A percentile compares a stretch with the other conserved stretches of the same genome.
phyloP scores from a whole-genome alignment of 2,329 filamentous ascomycete species.

The Grosmannia serpens region DNA sequence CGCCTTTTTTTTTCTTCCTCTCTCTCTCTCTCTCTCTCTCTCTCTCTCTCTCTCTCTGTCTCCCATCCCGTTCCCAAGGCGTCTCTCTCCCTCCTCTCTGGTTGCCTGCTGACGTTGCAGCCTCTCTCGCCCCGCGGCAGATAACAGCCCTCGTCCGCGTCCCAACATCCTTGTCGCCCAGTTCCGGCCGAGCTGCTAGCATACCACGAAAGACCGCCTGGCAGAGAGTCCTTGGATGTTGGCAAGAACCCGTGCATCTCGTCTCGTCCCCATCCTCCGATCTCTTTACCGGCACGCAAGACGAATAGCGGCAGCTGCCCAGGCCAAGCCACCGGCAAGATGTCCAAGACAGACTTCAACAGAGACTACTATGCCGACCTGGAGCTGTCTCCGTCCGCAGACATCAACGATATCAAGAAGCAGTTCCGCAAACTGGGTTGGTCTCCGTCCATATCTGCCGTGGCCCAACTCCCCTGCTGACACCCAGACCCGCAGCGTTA shows the following conservation, averaged over 20 bases:
- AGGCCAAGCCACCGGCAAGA: constrained; percentile 23
- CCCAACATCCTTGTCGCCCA: neutral
- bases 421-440: constrained; percentile 74
- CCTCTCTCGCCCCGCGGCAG: neutral
- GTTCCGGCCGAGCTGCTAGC: neutral
- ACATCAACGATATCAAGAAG: constrained; percentile 68
- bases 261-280: neutral
- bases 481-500: constrained; percentile 42
- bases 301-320: neutral
- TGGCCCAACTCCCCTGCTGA: neutral
- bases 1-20: no score
- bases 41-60: no score
- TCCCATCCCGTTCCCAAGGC: neutral
- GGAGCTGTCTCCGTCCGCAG: constrained; percentile 55
- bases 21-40: no score
- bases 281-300: neutral
- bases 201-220: neutral
- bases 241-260: neutral
- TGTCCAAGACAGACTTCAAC: constrained; percentile 54
- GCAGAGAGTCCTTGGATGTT: neutral
- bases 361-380: constrained; percentile 82
- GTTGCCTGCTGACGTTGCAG: neutral
- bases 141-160: neutral
- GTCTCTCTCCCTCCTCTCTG: neutral
- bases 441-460: neutral